Conservation (phyloP, 345 rosid genomes). For the Viola odorata region DNA sequence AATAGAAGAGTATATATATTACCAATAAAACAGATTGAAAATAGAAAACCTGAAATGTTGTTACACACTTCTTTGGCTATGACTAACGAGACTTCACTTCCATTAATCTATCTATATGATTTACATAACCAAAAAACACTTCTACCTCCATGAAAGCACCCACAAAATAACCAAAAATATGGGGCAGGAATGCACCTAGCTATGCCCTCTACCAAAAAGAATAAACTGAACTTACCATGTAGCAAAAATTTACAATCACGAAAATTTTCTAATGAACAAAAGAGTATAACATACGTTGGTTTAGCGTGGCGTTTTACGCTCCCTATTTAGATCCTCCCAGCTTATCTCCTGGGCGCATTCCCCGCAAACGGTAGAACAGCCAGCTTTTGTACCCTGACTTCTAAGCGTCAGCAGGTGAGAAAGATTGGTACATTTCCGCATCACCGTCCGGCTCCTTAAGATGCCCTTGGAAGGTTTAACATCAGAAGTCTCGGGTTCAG, state of each 20-base stretch:
- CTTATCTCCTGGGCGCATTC: constrained; percentile 81
- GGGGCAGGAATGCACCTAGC: background rate
- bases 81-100: too few species aligned
- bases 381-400: constrained; percentile 75
- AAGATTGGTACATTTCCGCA: constrained; percentile 71
- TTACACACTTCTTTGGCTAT: too few species aligned
- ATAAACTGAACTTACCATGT: background rate
- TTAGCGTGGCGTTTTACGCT: constrained; percentile 33
- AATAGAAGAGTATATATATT: too few species aligned
- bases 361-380: constrained; percentile 83
- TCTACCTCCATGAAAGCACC: background rate
- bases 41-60: too few species aligned
- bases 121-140: too few species aligned
- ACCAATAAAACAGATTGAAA: too few species aligned
- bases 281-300: background rate
- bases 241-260: constrained; percentile 8
- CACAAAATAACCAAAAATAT: background rate
- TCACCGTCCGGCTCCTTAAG: constrained; percentile 45
- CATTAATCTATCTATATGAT: too few species aligned
- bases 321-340: constrained; percentile 60
- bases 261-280: background rate
- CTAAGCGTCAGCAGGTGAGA: constrained; percentile 84
- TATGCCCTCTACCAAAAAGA: constrained; percentile 10
- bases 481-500: background rate
- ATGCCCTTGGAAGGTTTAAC: constrained; percentile 26